These are phyloP conservation scores for Ascochyta clinopodiicola DNA, from an alignment of 2,329 filamentous ascomycete species.

Conservation along the genomic window DNA sequence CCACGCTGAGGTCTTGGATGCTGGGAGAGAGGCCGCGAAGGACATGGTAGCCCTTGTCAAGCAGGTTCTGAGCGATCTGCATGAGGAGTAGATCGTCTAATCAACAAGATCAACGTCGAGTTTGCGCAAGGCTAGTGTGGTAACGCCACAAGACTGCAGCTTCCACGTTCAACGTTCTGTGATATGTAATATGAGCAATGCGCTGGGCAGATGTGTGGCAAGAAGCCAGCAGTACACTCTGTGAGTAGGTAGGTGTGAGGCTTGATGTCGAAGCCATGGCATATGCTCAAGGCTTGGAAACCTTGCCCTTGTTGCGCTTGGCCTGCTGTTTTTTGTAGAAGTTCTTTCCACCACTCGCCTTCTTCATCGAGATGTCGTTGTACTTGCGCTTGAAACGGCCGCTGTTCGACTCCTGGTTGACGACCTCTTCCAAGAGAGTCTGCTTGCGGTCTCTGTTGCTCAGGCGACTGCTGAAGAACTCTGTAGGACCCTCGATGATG, in stretches of 20 bases:
- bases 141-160: not conserved
- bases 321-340: slow-evolving; percentile 82
- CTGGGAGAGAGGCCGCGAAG: slow-evolving; percentile 64
- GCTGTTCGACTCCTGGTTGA: slow-evolving; percentile 69
- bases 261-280: not conserved
- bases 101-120: not conserved
- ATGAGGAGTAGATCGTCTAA: slow-evolving; percentile 26
- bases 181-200: not conserved
- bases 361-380: slow-evolving; percentile 79
- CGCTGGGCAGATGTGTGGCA: not conserved
- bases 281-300: slow-evolving; percentile 42
- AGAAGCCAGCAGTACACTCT: not conserved
- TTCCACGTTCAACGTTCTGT: not conserved
- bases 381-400: slow-evolving; percentile 88
- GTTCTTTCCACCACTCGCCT: slow-evolving; percentile 86
- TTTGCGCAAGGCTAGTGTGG: not conserved
- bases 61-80: slow-evolving; percentile 53
- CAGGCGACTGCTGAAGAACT: slow-evolving; percentile 82
- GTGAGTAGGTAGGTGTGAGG: not conserved
- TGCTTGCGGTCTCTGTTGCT: slow-evolving; percentile 86
- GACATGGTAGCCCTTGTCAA: slow-evolving; percentile 65
- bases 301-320: slow-evolving; percentile 55
- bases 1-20: slow-evolving; percentile 70
- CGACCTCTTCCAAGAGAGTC: slow-evolving; percentile 84
- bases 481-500: slow-evolving; percentile 85